These are phyloP conservation scores for Pichia rugopelliculosa DNA, from an alignment of 805 yeast species.

Conservation along the genomic window DNA sequence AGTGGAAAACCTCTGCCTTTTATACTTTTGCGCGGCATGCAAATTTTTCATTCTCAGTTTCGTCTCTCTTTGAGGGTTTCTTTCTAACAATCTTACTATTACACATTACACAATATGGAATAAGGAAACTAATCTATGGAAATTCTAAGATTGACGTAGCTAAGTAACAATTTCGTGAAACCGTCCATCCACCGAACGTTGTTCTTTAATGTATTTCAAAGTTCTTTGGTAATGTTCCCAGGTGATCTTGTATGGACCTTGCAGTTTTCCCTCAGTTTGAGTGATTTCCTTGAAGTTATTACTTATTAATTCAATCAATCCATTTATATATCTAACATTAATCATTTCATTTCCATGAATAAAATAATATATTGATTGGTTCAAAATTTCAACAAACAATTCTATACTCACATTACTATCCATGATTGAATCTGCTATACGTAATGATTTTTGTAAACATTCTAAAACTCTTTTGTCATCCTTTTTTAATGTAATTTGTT, in stretches of 20 bases:
- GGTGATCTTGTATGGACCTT: conserved; percentile 29
- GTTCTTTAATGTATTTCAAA: conserved; percentile 58
- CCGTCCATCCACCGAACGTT: conserved; percentile 61
- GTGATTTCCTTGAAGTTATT: conserved; percentile 41
- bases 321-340: conserved; percentile 70
- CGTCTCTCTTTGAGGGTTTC: conserved; percentile 5
- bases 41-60: background rate
- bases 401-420: conserved; percentile 69
- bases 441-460: conserved; percentile 77
- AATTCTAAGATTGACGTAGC: background rate
- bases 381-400: conserved; percentile 82
- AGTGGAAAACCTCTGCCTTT: background rate
- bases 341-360: conserved; percentile 71
- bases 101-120: too few relatives aligned
- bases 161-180: conserved; percentile 28
- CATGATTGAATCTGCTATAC: conserved; percentile 93
- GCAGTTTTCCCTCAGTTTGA: conserved; percentile 8
- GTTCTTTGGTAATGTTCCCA: conserved; percentile 63
- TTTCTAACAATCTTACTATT: too few relatives aligned
- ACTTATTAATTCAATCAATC: conserved; percentile 74
- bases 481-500: conserved; percentile 23
- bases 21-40: background rate
- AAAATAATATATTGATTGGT: conserved; percentile 77
- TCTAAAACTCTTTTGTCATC: conserved; percentile 76
- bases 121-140: too few relatives aligned